phyloP scores from a whole-genome alignment of 2,329 filamentous ascomycete species.

The Colletotrichum chrysophilum region DNA sequence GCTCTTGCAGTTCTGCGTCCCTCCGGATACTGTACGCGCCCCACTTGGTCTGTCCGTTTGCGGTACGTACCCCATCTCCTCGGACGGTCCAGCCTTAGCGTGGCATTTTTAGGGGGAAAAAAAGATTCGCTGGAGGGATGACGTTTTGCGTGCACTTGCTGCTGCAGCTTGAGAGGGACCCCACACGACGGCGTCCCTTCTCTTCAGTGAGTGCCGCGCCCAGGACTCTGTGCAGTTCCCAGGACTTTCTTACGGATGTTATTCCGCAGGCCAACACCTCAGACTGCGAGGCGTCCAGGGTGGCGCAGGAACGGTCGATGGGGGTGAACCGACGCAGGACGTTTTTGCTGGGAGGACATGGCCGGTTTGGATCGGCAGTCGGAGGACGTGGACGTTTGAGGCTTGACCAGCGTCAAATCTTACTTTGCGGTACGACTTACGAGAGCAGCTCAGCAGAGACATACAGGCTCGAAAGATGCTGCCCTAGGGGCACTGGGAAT shows the following conservation, averaged over 20 bases:
- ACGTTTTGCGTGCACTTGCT: constrained; percentile 1
- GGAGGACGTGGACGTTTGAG: constrained; percentile 1
- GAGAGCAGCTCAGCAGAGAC: not conserved
- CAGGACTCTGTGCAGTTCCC: not conserved
- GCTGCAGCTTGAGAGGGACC: not conserved
- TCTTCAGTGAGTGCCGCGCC: not conserved
- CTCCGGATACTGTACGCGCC: not conserved
- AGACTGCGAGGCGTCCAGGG: not conserved
- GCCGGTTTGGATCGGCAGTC: constrained; percentile 12
- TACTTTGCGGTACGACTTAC: not conserved
- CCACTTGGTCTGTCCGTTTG: not conserved
- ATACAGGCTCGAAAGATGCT: not conserved
- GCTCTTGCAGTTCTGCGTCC: not conserved
- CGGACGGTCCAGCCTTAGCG: constrained; percentile 1
- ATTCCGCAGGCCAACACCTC: not conserved
- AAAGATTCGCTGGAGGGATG: not conserved
- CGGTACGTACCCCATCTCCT: not conserved
- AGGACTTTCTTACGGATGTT: not conserved
- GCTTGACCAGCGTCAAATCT: not conserved
- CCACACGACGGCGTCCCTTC: not conserved
- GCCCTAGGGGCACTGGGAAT: not conserved
- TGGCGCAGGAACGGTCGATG: not conserved
- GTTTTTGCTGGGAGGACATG: not conserved
- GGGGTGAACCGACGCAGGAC: not conserved
- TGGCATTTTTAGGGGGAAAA: not conserved